Evolutionary conservation across 2,329 filamentous ascomycete genomes (phyloP).

Genomic region (Pseudocercospora cruenta): DNA sequence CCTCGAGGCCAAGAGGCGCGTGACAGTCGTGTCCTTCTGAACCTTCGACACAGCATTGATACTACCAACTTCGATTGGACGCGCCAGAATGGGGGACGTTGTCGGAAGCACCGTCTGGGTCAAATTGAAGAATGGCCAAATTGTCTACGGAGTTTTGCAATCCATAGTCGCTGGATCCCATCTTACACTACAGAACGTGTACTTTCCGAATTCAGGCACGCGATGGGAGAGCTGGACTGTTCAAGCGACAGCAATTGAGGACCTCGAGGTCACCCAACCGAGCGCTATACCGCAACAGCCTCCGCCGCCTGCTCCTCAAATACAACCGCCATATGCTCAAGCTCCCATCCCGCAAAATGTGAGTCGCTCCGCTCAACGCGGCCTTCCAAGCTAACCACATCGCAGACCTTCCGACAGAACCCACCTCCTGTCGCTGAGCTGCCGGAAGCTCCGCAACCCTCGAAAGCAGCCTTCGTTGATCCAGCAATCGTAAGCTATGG

Average conservation of each 20-base stretch:
- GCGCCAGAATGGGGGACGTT: slow-evolving; percentile 21
- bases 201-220: slow-evolving; percentile 59
- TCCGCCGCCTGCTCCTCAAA: not conserved
- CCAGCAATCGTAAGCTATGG: slow-evolving; percentile 78
- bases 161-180: slow-evolving; percentile 68
- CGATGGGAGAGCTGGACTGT: slow-evolving; percentile 58
- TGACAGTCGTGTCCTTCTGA: not conserved
- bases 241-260: slow-evolving; percentile 61
- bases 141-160: slow-evolving; percentile 71
- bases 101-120: slow-evolving; percentile 73
- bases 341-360: not conserved
- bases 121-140: slow-evolving; percentile 64
- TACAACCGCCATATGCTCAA: not conserved
- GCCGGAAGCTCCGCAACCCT: slow-evolving; percentile 22
- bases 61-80: not conserved
- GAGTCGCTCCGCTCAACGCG: not conserved
- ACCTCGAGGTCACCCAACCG: slow-evolving; percentile 55
- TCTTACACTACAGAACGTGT: slow-evolving; percentile 70
- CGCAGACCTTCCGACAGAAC: not conserved
- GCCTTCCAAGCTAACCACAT: not conserved
- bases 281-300: slow-evolving; percentile 13
- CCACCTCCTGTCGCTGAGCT: slow-evolving; percentile 28
- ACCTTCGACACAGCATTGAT: not conserved
- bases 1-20: slow-evolving; percentile 1
- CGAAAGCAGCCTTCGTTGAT: slow-evolving; percentile 65